Conservation (phyloP, 129 eudicot genomes). For the Flaveria robusta region DNA sequence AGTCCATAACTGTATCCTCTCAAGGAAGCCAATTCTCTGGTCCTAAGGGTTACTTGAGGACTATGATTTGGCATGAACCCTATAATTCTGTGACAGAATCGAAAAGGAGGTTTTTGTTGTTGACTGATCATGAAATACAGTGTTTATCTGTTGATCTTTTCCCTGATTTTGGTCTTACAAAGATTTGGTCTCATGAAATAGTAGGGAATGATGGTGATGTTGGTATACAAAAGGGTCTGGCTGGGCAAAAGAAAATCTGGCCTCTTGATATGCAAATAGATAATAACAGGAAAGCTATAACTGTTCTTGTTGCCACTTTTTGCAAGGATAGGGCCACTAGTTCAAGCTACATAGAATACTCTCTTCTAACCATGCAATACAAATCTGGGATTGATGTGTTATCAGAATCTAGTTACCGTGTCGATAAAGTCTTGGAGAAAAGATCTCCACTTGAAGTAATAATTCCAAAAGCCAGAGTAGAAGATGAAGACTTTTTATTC, state of each 20-base stretch:
- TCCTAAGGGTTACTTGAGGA: slow-evolving; percentile 79
- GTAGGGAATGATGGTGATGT: slow-evolving; percentile 82
- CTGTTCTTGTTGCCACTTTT: slow-evolving; percentile 79
- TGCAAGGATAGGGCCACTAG: slow-evolving; percentile 91
- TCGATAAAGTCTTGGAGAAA: slow-evolving; percentile 70
- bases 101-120: slow-evolving; percentile 61
- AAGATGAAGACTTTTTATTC: slow-evolving; percentile 85
- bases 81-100: slow-evolving; percentile 41
- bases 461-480: slow-evolving; percentile 94
- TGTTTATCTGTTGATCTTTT: slow-evolving; percentile 61
- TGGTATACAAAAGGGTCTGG: slow-evolving; percentile 90
- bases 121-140: slow-evolving; percentile 84
- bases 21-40: slow-evolving; percentile 41
- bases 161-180: slow-evolving; percentile 40
- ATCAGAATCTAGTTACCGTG: slow-evolving; percentile 36
- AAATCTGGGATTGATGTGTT: slow-evolving; percentile 58
- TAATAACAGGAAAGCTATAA: slow-evolving; percentile 65
- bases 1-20: slow-evolving; percentile 35
- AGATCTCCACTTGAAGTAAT: slow-evolving; percentile 83
- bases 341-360: slow-evolving; percentile 91
- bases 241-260: slow-evolving; percentile 93
- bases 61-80: slow-evolving; percentile 69
- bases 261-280: slow-evolving; percentile 88
- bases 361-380: slow-evolving; percentile 94
- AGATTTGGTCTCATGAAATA: slow-evolving; percentile 91